Conservation (phyloP, 495 filamentous ascomycete species). For the Tuber indicum region DNA sequence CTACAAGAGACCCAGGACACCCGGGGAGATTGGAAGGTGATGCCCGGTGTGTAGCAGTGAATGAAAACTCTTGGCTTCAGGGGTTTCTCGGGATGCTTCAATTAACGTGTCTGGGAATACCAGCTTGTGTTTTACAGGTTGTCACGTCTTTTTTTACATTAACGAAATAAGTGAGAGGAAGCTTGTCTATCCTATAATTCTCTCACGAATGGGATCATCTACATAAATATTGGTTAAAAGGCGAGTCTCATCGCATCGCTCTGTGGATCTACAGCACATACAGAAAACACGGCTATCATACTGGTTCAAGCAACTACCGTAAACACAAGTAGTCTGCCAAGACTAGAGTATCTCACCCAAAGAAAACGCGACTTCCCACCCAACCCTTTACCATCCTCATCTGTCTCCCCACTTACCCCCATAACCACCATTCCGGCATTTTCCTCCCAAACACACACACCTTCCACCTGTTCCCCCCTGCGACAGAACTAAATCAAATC, state of each 20-base stretch:
- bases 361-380: neutral
- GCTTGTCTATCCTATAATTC: neutral
- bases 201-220: neutral
- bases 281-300: neutral
- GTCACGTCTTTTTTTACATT: neutral
- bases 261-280: neutral
- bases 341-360: neutral
- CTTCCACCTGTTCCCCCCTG: no score
- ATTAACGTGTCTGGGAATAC: neutral
- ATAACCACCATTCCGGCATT: neutral
- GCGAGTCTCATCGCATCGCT: neutral
- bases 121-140: neutral
- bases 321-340: neutral
- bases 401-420: slow-evolving; percentile 5
- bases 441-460: slow-evolving; percentile 4
- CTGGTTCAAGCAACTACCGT: neutral
- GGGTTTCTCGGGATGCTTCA: neutral
- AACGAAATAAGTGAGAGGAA: neutral
- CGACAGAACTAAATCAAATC: neutral
- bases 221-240: neutral
- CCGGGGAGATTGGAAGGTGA: neutral
- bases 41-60: neutral
- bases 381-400: slow-evolving; percentile 1
- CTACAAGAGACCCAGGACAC: neutral
- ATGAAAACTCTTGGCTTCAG: slow-evolving; percentile 1